Conservation (phyloP, 179 eudicot species). For the Silene noctiflora region DNA sequence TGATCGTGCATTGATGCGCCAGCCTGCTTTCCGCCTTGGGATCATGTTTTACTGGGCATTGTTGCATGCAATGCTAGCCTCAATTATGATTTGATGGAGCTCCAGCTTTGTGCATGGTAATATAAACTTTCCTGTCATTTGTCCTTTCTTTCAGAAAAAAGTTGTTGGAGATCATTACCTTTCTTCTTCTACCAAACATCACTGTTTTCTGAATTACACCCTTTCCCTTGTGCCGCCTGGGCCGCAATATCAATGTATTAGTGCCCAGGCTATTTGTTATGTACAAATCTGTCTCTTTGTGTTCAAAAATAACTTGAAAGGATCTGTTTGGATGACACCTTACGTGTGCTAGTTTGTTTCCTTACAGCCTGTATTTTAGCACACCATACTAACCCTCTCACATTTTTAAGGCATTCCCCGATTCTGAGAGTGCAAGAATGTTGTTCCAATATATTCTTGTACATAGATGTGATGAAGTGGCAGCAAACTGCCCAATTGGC, state of each 20-base stretch:
- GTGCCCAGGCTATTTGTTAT: too few species aligned
- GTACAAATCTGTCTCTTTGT: too few species aligned
- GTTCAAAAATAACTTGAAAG: neutral
- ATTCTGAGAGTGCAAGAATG: neutral
- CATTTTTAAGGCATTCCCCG: neutral
- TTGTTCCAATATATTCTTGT: neutral
- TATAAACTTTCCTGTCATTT: conserved; percentile 8
- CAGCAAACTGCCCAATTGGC: neutral
- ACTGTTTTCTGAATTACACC: too few species aligned
- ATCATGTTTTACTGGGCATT: conserved; percentile 89
- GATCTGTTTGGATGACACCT: neutral
- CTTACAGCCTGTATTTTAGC: neutral
- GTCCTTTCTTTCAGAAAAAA: neutral
- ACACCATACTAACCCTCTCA: neutral
- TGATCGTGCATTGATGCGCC: conserved; percentile 94
- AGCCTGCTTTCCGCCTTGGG: conserved; percentile 89
- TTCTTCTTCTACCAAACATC: too few species aligned
- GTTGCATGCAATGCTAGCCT: conserved; percentile 81
- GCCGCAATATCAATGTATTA: too few species aligned
- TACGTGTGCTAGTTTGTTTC: neutral
- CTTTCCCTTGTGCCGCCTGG: too few species aligned
- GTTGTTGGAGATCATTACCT: neutral
- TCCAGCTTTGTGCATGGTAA: conserved; percentile 28
- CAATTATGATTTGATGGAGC: conserved; percentile 55
- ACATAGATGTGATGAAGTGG: too few species aligned